Base-by-base conservation (phyloP, 2,329 filamentous ascomycete species). In the Plenodomus tracheiphilus region DNA sequence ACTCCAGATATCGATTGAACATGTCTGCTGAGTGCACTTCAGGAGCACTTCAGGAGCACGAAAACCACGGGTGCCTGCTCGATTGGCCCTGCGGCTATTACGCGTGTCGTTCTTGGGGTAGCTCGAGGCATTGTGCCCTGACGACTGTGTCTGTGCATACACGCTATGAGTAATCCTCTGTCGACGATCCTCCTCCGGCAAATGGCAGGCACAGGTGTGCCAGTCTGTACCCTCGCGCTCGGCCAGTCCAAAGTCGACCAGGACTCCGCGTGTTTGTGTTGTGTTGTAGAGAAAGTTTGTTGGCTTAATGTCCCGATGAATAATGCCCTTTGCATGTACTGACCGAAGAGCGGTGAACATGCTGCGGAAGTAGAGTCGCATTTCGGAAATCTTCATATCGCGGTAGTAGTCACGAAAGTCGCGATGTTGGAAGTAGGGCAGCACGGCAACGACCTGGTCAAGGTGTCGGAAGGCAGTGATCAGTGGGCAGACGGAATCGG, bases 181-280 rank as follows among this genome's bases (percentile, higher is more conserved):
- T 51, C 85, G 85, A 48, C 91, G 86, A 18, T 84, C 81, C 17
- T 81, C 76, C 15, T 79, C 71, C 11, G 81, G 73, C 51, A 91
- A 83, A 53, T 87, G 85, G 73, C 93, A 97, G n/a, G 89, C 77
- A 68, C 93, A 97, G 2, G 86, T 85, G 65, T 89, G 88, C 69
- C 79, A 83, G 43, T 95, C 91, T 19, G 84, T 85, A 18, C 89
- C 79, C 65, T 82, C 75, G 32, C 79, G 71, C 71, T 99, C 94
- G 30, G 94, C 94, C 15, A 99, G 82, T n/a, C 94, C 94, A 75
- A 99, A 99, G 69, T 99, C 94, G n/a, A 99, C 94, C 0, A 99
- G 82, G 2, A 99, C 93, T 35, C 94, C 94, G 46, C 89, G 86
- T 62, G 86, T 84, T 37, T 86, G 84, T 10, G 84, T 77, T 0